Evolutionary conservation across 805 yeast genomes (phyloP).

Genomic region (Candida dendrica): DNA sequence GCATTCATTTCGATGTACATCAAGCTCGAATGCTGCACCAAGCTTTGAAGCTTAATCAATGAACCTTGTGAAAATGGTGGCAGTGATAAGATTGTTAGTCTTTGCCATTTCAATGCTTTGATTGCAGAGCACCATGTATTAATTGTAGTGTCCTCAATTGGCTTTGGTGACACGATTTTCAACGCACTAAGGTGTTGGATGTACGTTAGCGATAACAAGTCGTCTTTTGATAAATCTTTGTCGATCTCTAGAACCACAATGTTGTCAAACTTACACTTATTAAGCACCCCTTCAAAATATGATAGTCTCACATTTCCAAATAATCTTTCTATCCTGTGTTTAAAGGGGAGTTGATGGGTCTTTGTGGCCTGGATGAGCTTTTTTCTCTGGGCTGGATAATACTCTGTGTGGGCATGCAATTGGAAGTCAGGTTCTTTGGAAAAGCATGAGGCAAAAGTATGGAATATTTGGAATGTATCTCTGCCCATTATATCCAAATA

Average conservation of each 20-base stretch:
- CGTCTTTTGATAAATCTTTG: slow-evolving; percentile 7
- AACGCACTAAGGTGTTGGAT: slow-evolving; percentile 12
- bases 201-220: slow-evolving; percentile 12
- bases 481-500: slow-evolving; percentile 17
- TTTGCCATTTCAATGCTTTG: slow-evolving; percentile 15
- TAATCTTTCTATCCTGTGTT: slow-evolving; percentile 29
- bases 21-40: slow-evolving; percentile 7
- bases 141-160: slow-evolving; percentile 13
- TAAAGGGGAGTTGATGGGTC: slow-evolving; percentile 1
- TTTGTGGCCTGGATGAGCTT: background rate
- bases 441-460: slow-evolving; percentile 21
- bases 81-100: slow-evolving; percentile 14
- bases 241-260: slow-evolving; percentile 13
- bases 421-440: background rate
- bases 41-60: slow-evolving; percentile 11
- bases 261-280: slow-evolving; percentile 8
- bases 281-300: slow-evolving; percentile 7
- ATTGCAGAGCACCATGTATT: slow-evolving; percentile 16
- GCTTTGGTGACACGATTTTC: slow-evolving; percentile 6
- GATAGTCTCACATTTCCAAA: slow-evolving; percentile 18
- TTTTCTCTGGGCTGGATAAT: slow-evolving; percentile 9
- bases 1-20: slow-evolving; percentile 13
- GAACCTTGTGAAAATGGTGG: slow-evolving; percentile 12
- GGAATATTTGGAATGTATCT: slow-evolving; percentile 24
- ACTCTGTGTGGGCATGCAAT: slow-evolving; percentile 10